phyloP scores from a whole-genome alignment of 2,329 filamentous ascomycete species.

The Fusarium citri region DNA sequence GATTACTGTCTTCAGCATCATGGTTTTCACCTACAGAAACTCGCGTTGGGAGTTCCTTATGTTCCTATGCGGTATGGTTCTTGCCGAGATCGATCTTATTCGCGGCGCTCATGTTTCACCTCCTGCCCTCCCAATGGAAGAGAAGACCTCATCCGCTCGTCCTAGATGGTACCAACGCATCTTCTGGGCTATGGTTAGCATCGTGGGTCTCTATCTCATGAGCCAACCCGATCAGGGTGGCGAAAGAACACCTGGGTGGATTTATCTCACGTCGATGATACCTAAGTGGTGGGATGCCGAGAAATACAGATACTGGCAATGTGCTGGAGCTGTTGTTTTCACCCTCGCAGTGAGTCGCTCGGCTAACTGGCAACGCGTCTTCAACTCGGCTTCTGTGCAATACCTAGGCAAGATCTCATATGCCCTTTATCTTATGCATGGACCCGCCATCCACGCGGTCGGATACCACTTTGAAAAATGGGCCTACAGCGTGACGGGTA shows the following conservation, averaged over 20 bases:
- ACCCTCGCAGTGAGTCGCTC: constrained; percentile 63
- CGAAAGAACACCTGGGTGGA: constrained; percentile 65
- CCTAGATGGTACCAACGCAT: constrained; percentile 29
- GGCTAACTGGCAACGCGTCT: constrained; percentile 60
- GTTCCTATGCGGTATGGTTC: constrained; percentile 65
- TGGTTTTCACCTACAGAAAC: constrained; percentile 59
- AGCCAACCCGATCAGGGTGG: constrained; percentile 53
- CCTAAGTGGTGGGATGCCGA: constrained; percentile 62
- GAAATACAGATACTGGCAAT: constrained; percentile 68
- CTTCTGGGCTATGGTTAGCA: constrained; percentile 57
- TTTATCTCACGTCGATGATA: constrained; percentile 60
- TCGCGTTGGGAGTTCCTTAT: constrained; percentile 67
- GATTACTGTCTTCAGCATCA: constrained; percentile 55
- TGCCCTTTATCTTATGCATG: constrained; percentile 71
- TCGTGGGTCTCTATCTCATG: constrained; percentile 65
- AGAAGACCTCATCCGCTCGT: constrained; percentile 24
- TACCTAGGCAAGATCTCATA: constrained; percentile 72
- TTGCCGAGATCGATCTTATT: constrained; percentile 67
- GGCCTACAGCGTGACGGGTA: constrained; percentile 61
- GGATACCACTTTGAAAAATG: constrained; percentile 64
- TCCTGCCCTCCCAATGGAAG: constrained; percentile 43
- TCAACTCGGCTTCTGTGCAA: constrained; percentile 62
- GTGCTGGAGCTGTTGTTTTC: constrained; percentile 63
- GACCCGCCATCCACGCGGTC: constrained; percentile 64
- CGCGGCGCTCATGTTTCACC: constrained; percentile 57